Percentiles rank a stretch among this genome's conserved stretches.
Conservation (phyloP, 106 monocot genomes). For the Apostasia shenzhenica region DNA sequence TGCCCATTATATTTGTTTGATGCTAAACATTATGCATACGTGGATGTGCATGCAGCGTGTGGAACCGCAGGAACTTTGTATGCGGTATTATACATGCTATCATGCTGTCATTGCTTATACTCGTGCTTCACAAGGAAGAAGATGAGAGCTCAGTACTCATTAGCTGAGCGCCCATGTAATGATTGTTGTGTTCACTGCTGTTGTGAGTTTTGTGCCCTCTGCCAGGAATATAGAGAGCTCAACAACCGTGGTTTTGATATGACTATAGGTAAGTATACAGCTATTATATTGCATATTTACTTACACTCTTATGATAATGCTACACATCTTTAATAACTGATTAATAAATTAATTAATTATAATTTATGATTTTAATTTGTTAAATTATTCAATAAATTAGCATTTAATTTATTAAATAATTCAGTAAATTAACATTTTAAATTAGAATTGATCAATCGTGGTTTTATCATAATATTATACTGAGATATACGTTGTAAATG, state of each 20-base stretch:
- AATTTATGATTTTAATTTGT: not conserved
- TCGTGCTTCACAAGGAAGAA: conserved; percentile 11
- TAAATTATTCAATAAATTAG: not conserved
- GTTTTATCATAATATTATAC: too few species aligned
- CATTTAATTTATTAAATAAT: not conserved
- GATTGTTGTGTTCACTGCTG: conserved; percentile 12
- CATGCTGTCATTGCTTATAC: conserved; percentile 8
- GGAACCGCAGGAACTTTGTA: conserved; percentile 9
- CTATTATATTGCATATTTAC: not conserved
- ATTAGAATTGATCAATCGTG: too few species aligned
- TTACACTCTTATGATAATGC: not conserved
- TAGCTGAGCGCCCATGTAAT: conserved; percentile 4
- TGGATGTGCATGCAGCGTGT: conserved; percentile 5
- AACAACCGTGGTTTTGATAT: conserved; percentile 12
- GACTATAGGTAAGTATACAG: conserved; percentile 2
- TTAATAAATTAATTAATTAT: too few species aligned
- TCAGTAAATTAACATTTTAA: not conserved
- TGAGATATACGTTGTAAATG: too few species aligned
- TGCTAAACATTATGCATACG: not conserved
- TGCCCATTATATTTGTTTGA: too few species aligned
- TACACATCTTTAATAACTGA: not conserved
- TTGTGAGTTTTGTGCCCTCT: conserved; percentile 8
- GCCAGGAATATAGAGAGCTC: conserved; percentile 20
- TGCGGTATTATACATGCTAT: not conserved
- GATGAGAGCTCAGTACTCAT: conserved; percentile 11